Conservation (phyloP, 2,329 filamentous ascomycete species). For the Penicillium vulpinum region DNA sequence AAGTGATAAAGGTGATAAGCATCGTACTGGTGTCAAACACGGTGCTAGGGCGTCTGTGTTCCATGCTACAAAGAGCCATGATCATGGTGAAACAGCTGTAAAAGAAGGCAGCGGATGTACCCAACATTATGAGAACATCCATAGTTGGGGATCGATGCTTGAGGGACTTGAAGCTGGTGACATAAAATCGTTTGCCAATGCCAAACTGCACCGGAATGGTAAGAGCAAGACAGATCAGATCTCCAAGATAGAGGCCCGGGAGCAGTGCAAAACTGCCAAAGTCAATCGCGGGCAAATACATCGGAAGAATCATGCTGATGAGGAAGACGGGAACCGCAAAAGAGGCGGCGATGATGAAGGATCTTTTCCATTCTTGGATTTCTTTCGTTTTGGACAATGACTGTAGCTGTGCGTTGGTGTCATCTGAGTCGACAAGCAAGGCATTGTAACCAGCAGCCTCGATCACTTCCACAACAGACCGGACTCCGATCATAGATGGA, state of each 20-base stretch:
- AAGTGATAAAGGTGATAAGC: conserved; percentile 92
- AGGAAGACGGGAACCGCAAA: conserved; percentile 91
- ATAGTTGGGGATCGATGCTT: conserved; percentile 92
- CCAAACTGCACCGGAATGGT: conserved; percentile 96
- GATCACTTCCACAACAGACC: conserved; percentile 76
- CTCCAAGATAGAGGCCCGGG: conserved; percentile 81
- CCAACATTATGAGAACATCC: conserved; percentile 93
- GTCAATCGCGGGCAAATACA: conserved; percentile 74
- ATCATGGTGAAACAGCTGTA: conserved; percentile 88
- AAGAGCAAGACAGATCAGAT: conserved; percentile 77
- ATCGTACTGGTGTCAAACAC: conserved; percentile 98
- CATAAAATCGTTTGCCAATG: conserved; percentile 90
- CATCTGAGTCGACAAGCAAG: conserved; percentile 83
- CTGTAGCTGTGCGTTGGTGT: conserved; percentile 95
- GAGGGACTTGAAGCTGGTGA: conserved; percentile 88
- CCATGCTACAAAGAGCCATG: conserved; percentile 72
- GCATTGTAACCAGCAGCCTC: conserved; percentile 86
- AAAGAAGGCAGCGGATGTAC: conserved; percentile 93
- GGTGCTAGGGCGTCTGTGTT: conserved; percentile 78
- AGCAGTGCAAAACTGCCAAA: conserved; percentile 68
- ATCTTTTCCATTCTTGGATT: conserved; percentile 86
- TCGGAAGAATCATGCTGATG: conserved; percentile 91
- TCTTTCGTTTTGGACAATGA: conserved; percentile 95
- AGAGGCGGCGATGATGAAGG: conserved; percentile 72
- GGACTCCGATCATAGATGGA: conserved; percentile 71